Evolutionary conservation across 768 basidiomycete genomes (phyloP), one percentile per base, ranked within the genome.

Genomic region (Boletus rufocinnamomeus): DNA sequence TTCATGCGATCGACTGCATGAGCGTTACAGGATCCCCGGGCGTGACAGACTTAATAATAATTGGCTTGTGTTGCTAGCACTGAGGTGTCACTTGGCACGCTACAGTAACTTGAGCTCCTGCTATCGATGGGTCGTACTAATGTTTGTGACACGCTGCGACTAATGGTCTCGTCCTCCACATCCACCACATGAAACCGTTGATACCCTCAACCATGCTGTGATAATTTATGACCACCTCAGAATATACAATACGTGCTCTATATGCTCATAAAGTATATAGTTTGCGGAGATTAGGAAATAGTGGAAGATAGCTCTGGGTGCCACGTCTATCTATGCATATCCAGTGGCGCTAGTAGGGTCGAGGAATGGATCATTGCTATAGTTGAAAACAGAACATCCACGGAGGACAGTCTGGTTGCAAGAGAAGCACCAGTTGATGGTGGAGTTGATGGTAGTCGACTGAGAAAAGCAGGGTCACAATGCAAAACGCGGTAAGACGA

Each of bases 361-460:
- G 41, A 74, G 56, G 66, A 72, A 72, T 48, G 64, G 66, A 49
- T 72, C 72, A 4, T 43, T 60, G 48, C 63, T 70, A n/a, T 3
- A 72, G 60, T 74, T 67, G 58, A 55, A 74, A 35, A 72, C 70
- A 17, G 70, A 72, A 51, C 71, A 72, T 41, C 71, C 71, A 28
- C 71, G 71, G n/a, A 58, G 50, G 32, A 73, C 9, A n/a, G 72
- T 72, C 52, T 74, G 72, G 35, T 72, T 72, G 61, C 75, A 76
- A 32, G 66, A 64, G 52, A 67, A 64, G 47, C 73, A 74, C 73
- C 73, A 75, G 35, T 74, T 61, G 3, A 57, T 25, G 2, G 74
- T 75, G 6, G 65, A 60, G 50, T 75, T 75, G 23, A 75, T 66
- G 9, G 64, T 56, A 6, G 61, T 64, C 63, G 51, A 59, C 71